phyloP scores from a whole-genome alignment of 176 grass and related monocot genomes.

The Oryza punctata region DNA sequence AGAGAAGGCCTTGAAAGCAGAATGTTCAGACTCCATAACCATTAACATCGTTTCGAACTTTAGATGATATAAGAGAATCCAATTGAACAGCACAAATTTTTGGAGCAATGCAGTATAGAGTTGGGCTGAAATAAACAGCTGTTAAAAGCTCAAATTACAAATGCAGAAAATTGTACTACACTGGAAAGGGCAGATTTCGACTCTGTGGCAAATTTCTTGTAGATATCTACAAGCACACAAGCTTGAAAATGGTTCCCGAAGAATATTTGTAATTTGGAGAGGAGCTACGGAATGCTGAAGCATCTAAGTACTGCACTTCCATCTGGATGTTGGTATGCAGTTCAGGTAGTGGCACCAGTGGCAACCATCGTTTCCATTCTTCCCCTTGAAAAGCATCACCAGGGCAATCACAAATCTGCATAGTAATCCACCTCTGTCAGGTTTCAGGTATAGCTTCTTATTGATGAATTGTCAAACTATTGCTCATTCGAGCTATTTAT shows the following conservation, averaged over 20 bases:
- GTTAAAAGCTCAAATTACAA: constrained; percentile 11
- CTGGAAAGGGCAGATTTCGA: neutral
- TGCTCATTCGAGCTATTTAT: neutral
- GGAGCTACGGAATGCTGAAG: neutral
- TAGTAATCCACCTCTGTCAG: constrained; percentile 5
- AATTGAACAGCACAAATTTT: neutral
- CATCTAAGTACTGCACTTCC: constrained; percentile 67
- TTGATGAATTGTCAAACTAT: neutral
- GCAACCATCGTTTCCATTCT: constrained; percentile 89
- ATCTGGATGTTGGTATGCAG: constrained; percentile 83
- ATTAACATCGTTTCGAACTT: neutral
- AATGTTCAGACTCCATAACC: neutral
- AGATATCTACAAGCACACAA: constrained; percentile 23
- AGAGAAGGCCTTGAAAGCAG: neutral
- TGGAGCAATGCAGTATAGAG: neutral
- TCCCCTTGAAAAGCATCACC: constrained; percentile 89
- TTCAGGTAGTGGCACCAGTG: constrained; percentile 93
- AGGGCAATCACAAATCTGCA: constrained; percentile 63
- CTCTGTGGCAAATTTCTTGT: neutral
- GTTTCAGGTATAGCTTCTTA: neutral
- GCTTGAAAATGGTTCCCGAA: neutral
- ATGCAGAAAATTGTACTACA: neutral
- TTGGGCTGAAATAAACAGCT: neutral
- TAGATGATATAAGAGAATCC: neutral
- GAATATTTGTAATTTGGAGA: constrained; percentile 15